These are phyloP conservation scores for Aspergillus panamensis DNA, from an alignment of 495 filamentous ascomycete species.

Conservation along the genomic window DNA sequence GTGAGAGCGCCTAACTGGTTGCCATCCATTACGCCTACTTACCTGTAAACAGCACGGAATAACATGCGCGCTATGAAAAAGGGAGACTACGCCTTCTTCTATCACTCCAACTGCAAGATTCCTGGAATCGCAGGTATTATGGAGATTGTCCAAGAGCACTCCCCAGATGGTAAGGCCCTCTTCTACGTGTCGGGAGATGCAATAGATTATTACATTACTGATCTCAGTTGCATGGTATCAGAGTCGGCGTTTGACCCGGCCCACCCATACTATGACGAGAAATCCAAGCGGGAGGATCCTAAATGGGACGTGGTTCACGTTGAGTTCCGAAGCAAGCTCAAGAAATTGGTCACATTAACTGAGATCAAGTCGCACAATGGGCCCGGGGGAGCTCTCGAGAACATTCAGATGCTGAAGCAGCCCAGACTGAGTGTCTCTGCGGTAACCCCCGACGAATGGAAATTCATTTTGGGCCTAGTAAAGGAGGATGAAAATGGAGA, in stretches of 20 bases:
- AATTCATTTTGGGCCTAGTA: constrained; percentile 61
- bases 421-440: constrained; percentile 78
- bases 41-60: constrained; percentile 60
- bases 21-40: constrained; percentile 9
- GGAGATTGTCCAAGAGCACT: constrained; percentile 83
- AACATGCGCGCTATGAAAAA: constrained; percentile 86
- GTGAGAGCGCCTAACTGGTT: constrained; percentile 30
- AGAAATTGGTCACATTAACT: constrained; percentile 63
- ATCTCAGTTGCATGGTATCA: constrained; percentile 25
- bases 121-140: constrained; percentile 91
- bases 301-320: constrained; percentile 91
- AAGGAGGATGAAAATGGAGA: constrained; percentile 21
- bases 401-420: constrained; percentile 80
- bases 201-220: constrained; percentile 19
- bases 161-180: constrained; percentile 60
- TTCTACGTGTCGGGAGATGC: neutral
- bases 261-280: constrained; percentile 80
- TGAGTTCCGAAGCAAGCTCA: constrained; percentile 75
- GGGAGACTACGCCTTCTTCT: constrained; percentile 93
- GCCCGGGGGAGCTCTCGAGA: constrained; percentile 62
- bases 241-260: constrained; percentile 76
- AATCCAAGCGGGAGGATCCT: constrained; percentile 65
- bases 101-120: constrained; percentile 91
- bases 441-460: constrained; percentile 72
- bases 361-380: constrained; percentile 64